Percentiles rank a stretch among this genome's conserved stretches.
These are phyloP conservation scores for Malus hybrid DNA, from an alignment of 331 rosid genomes.

Conservation along the genomic window DNA sequence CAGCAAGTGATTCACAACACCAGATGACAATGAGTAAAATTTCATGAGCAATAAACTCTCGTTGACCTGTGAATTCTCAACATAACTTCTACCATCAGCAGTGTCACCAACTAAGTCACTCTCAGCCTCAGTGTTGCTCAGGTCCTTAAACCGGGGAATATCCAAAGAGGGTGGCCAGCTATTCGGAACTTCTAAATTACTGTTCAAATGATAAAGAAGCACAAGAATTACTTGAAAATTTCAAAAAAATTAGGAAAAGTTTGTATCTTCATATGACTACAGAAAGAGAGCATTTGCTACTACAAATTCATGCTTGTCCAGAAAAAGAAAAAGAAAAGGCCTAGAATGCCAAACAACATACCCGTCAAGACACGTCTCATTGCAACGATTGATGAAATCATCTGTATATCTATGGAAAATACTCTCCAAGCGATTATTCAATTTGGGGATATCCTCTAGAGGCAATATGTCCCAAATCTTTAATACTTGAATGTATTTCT, in stretches of 20 bases:
- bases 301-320: not conserved
- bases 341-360: constrained; percentile 7
- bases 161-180: constrained; percentile 28
- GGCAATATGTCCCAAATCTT: constrained; percentile 41
- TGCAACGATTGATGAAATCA: constrained; percentile 26
- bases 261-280: not conserved
- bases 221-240: not conserved
- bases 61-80: constrained; percentile 50
- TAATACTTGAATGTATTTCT: constrained; percentile 16
- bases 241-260: not conserved
- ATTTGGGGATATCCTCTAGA: constrained; percentile 18
- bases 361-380: constrained; percentile 21
- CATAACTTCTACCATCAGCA: constrained; percentile 31
- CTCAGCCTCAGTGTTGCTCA: constrained; percentile 3
- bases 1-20: constrained; percentile 44
- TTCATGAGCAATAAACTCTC: constrained; percentile 56
- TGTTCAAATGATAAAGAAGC: constrained; percentile 1
- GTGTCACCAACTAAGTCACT: constrained; percentile 6
- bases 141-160: constrained; percentile 19
- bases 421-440: constrained; percentile 16
- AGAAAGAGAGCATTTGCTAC: not conserved
- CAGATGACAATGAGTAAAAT: constrained; percentile 40
- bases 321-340: not conserved
- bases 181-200: constrained; percentile 39
- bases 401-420: constrained; percentile 30